A percentile compares a stretch with the other conserved stretches of the same genome.
Conservation (phyloP, 176 grass and related monocot species). For the Oryza punctata region DNA sequence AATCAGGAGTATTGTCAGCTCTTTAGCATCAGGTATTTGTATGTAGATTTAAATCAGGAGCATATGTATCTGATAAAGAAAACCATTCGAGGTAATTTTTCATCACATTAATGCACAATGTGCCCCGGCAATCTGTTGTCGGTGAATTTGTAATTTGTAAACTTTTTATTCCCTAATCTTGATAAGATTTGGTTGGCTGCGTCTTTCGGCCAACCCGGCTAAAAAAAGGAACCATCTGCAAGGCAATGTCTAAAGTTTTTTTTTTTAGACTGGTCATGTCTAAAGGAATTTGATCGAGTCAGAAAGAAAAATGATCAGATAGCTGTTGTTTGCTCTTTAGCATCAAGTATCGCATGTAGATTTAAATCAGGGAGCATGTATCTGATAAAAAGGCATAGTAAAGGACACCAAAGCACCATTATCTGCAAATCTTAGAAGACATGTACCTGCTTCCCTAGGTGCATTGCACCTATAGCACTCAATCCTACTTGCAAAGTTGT, state of each 20-base stretch:
- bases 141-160: too few species aligned
- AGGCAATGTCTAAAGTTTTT: neutral
- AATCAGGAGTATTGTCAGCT: neutral
- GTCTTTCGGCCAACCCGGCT: too few species aligned
- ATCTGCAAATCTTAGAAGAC: neutral
- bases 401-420: neutral
- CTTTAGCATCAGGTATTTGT: neutral
- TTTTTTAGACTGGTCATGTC: neutral
- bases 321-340: too few species aligned
- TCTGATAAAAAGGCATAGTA: neutral
- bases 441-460: slow-evolving; percentile 65
- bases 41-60: neutral
- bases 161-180: too few species aligned
- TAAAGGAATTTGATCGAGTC: slow-evolving; percentile 17
- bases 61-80: neutral
- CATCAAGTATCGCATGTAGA: too few species aligned
- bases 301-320: neutral
- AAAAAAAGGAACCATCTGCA: neutral
- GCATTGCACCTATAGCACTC: slow-evolving; percentile 85
- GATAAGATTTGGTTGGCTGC: too few species aligned
- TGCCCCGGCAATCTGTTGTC: too few species aligned
- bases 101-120: too few species aligned
- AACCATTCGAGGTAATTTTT: too few species aligned
- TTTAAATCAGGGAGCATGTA: too few species aligned
- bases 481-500: slow-evolving; percentile 90